A percentile compares a stretch with the other conserved stretches of the same genome.
Evolutionary conservation across 768 basidiomycete species (phyloP).

Genomic region (Filobasidium floriforme): DNA sequence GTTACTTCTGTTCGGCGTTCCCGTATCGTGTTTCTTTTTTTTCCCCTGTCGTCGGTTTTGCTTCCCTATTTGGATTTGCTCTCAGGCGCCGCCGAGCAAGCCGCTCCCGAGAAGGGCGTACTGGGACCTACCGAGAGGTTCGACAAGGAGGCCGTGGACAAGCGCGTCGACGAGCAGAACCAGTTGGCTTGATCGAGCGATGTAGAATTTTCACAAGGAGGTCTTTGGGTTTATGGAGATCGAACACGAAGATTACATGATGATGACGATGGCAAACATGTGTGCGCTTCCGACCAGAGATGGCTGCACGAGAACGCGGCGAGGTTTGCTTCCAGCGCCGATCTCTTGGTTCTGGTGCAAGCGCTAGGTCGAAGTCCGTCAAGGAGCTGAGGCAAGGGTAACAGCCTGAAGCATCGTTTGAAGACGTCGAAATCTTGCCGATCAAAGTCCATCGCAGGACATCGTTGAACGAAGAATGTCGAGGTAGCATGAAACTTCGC

Average conservation of each 20-base stretch:
- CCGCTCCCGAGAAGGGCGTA: constrained; percentile 1
- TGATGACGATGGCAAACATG: not conserved
- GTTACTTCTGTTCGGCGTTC: no score
- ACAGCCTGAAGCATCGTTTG: no score
- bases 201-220: not conserved
- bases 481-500: no score
- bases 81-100: not conserved
- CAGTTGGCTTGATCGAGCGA: not conserved
- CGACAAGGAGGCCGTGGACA: constrained; percentile 10
- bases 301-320: no score
- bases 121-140: constrained; percentile 6
- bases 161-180: constrained; percentile 12
- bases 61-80: not conserved
- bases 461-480: no score
- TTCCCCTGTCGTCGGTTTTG: not conserved
- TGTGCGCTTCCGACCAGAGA: no score
- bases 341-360: no score
- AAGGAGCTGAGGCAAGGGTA: no score
- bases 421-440: no score
- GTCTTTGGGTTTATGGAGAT: not conserved
- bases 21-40: not conserved
- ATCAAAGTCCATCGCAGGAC: no score
- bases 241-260: not conserved
- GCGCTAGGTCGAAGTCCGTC: no score
- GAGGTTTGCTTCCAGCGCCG: no score